Conservation (phyloP, 441 rosid genomes). For the Biscutella laevigata region DNA sequence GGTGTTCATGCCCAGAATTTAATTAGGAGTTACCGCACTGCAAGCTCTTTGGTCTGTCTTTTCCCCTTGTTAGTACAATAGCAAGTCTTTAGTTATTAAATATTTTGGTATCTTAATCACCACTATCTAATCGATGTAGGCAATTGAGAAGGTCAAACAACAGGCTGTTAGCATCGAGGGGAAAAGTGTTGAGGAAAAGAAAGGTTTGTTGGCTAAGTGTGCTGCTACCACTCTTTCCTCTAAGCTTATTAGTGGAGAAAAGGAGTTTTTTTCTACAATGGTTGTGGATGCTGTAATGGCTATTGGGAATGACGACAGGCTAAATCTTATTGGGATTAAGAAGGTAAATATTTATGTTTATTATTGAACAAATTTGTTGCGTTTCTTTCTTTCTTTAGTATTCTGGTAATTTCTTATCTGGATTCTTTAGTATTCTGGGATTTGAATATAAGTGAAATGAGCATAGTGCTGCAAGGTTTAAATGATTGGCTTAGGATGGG, state of each 20-base stretch:
- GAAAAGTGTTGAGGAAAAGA: constrained; percentile 87
- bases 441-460: not conserved
- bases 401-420: too few relatives aligned
- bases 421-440: too few relatives aligned
- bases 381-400: not conserved
- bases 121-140: constrained; percentile 32
- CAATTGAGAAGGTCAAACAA: constrained; percentile 72
- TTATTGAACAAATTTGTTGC: not conserved
- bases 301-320: constrained; percentile 70
- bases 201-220: constrained; percentile 74
- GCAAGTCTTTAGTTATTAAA: not conserved
- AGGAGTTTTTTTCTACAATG: constrained; percentile 86
- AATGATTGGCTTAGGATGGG: too few relatives aligned
- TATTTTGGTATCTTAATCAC: not conserved
- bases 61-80: not conserved
- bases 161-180: constrained; percentile 91
- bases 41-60: constrained; percentile 50
- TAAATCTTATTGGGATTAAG: constrained; percentile 83
- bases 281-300: constrained; percentile 94
- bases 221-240: constrained; percentile 96
- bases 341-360: constrained; percentile 40
- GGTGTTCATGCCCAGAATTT: constrained; percentile 94
- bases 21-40: constrained; percentile 81
- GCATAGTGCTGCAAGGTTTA: constrained; percentile 1
- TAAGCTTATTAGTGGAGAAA: constrained; percentile 95